Evolutionary conservation across 129 eudicot genomes (phyloP), one percentile per base, ranked within the genome.

Genomic region (Chrysanthemum makinoi): DNA sequence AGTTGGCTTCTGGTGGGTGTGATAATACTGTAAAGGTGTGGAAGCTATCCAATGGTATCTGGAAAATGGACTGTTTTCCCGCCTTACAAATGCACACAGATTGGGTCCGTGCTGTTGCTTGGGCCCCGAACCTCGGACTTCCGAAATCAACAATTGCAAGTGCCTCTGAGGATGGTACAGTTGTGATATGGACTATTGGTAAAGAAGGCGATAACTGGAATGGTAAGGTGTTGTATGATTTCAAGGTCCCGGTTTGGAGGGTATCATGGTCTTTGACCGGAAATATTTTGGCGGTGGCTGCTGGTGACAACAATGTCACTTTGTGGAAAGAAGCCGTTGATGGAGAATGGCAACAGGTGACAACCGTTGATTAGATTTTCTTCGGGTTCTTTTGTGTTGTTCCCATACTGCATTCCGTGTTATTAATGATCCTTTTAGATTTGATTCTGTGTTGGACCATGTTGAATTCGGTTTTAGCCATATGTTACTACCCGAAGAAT

Each of bases 31-130:
- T 87, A 78, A 83, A 80, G 64, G 79, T 86, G 52, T 86, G 91
- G 91, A 86, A 83, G 69, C 77, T 83, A 20, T 22, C 57, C 24
- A 78, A 86, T 63, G 91, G 91, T 12, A 46, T 13, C 52, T 87
- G 92, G 92, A 83, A 68, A 80, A 75, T 84, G 92, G 92, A 87
- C 52, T 86, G 91, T 71, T 86, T 83, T 68, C 87, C 91, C 1
- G 87, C 85, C 56, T 81, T 83, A 13, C 77, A 74, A 15, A 86
- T 78, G 85, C 91, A 86, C 28, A 77, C 81, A 2, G 91, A 86
- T 67, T 80, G 85, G 87, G 87, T 86, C 22, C 68, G 87, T 54
- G 87, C 80, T 65, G 91, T 86, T 11, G 83, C 85, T 26, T 86
- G 91, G 91, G 91, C 87, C 2, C 91, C 91, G 2, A 86, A 86